Conservation (phyloP, 768 basidiomycete genomes). For the Xerocomus potaroensis region DNA sequence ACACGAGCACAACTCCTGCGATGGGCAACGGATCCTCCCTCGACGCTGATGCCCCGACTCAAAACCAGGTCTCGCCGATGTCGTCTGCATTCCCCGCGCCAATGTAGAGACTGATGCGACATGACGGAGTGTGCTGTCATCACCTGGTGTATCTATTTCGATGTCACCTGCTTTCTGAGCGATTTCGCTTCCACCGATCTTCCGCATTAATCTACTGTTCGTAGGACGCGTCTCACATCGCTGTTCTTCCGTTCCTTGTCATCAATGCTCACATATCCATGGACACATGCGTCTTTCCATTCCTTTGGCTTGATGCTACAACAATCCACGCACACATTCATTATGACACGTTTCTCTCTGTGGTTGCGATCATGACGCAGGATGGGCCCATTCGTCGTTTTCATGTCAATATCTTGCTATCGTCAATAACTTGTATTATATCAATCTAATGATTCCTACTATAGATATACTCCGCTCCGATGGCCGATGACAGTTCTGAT, state of each 20-base stretch:
- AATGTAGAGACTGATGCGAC: constrained; percentile 20
- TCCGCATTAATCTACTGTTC: constrained; percentile 20
- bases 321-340: constrained; percentile 16
- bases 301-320: constrained; percentile 8
- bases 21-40: constrained; percentile 27
- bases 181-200: constrained; percentile 16
- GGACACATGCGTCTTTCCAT: constrained; percentile 13
- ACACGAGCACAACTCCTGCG: constrained; percentile 40
- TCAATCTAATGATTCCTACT: constrained; percentile 12
- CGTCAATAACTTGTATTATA: constrained; percentile 23
- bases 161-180: constrained; percentile 12
- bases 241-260: constrained; percentile 26
- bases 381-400: constrained; percentile 13
- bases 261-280: constrained; percentile 26
- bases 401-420: constrained; percentile 15
- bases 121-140: constrained; percentile 14
- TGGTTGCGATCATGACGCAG: constrained; percentile 13
- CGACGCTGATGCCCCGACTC: constrained; percentile 39
- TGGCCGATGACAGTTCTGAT: background rate
- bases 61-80: constrained; percentile 66
- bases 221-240: constrained; percentile 16
- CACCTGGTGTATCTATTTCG: constrained; percentile 22
- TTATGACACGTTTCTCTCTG: constrained; percentile 10
- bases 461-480: no score
- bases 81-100: constrained; percentile 71